Percentiles rank a stretch among this genome's conserved stretches.
phyloP scores from a whole-genome alignment of 1,284 basidiomycete species.

The Calocybe gambosa region DNA sequence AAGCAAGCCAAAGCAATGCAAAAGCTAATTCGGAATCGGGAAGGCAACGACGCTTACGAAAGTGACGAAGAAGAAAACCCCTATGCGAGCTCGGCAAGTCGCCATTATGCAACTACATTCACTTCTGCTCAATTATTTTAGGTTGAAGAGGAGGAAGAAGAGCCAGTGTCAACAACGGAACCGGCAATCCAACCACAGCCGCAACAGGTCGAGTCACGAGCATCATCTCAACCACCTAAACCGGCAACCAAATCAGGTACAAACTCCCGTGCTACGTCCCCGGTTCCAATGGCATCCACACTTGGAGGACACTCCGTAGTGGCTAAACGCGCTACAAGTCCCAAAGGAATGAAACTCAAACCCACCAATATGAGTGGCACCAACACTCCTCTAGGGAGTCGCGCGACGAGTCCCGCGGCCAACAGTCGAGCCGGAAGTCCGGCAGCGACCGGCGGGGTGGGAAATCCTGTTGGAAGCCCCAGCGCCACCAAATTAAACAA shows the following conservation, averaged over 20 bases:
- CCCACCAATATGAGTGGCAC: slow-evolving; percentile 37
- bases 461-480: slow-evolving; percentile 25
- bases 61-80: slow-evolving; percentile 78
- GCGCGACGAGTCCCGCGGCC: slow-evolving; percentile 34
- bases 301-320: slow-evolving; percentile 68
- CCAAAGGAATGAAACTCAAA: slow-evolving; percentile 58
- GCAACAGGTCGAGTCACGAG: slow-evolving; percentile 29
- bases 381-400: slow-evolving; percentile 50
- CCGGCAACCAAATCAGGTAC: slow-evolving; percentile 20
- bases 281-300: slow-evolving; percentile 33
- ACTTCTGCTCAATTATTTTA: slow-evolving; percentile 29
- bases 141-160: slow-evolving; percentile 58
- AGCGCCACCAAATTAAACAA: slow-evolving; percentile 21
- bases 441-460: slow-evolving; percentile 19
- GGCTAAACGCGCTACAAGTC: slow-evolving; percentile 79
- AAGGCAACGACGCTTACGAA: slow-evolving; percentile 73
- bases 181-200: slow-evolving; percentile 56
- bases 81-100: slow-evolving; percentile 67
- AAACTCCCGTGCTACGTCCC: slow-evolving; percentile 53
- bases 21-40: slow-evolving; percentile 68
- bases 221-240: slow-evolving; percentile 27
- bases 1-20: slow-evolving; percentile 72
- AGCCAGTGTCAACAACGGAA: slow-evolving; percentile 39
- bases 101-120: not conserved
- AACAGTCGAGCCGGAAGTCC: slow-evolving; percentile 45